Conservation (phyloP, 1,284 basidiomycete species). For the Fomitopsis palustris region DNA sequence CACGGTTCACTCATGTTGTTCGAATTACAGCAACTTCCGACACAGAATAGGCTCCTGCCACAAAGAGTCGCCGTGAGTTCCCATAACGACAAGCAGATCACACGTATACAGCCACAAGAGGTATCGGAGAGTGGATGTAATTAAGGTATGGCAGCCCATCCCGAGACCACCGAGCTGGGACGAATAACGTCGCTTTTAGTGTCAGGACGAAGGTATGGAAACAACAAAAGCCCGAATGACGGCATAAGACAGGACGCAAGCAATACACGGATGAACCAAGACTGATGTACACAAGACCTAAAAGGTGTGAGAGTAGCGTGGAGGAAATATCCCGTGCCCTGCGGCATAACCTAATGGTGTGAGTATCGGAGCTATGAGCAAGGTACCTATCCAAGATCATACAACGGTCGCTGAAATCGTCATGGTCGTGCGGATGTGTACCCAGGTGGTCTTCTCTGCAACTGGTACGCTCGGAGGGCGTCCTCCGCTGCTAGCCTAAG, state of each 20-base stretch:
- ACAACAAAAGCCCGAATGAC: neutral
- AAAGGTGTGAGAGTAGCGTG: neutral
- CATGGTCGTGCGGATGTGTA: constrained; percentile 16
- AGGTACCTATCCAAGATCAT: neutral
- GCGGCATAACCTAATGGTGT: neutral
- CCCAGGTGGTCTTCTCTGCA: constrained; percentile 18
- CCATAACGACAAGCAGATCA: neutral
- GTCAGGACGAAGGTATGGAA: neutral
- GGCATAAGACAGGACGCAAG: neutral
- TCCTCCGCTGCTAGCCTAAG: constrained; percentile 51
- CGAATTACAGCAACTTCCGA: neutral
- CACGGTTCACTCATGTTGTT: neutral
- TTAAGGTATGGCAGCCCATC: neutral
- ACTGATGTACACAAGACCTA: neutral
- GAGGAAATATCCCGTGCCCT: neutral
- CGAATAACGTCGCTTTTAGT: neutral
- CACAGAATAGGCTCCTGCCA: neutral
- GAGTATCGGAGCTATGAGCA: neutral
- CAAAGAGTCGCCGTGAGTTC: neutral
- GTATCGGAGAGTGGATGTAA: neutral
- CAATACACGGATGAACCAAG: neutral
- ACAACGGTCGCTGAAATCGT: neutral
- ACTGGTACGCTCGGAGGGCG: constrained; percentile 29
- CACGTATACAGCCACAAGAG: neutral
- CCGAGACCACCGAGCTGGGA: neutral